These are phyloP conservation scores for Claviceps sp. DNA, from an alignment of 2,329 filamentous ascomycete species.

Conservation along the genomic window DNA sequence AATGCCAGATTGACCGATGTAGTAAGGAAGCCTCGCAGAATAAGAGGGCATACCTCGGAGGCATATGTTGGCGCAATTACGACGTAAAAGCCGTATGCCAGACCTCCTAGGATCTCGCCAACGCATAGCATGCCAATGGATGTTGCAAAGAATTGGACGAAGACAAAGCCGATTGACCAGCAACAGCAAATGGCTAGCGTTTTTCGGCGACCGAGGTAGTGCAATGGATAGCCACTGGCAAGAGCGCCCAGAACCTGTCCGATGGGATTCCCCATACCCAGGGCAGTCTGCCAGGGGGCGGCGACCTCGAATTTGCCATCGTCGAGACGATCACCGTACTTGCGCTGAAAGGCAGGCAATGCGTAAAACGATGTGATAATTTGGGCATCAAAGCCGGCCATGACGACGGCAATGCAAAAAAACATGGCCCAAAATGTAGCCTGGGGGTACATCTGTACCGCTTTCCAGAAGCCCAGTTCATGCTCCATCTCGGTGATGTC, in stretches of 20 bases:
- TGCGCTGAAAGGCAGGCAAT: constrained; percentile 18
- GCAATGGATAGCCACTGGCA: constrained; percentile 15
- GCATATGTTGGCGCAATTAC: constrained; percentile 46
- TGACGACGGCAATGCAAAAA: constrained; percentile 17
- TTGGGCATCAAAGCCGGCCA: constrained; percentile 21
- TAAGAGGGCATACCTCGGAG: constrained; percentile 46
- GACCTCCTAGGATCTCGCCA: constrained; percentile 46
- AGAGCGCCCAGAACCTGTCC: constrained; percentile 33
- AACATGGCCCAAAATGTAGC: constrained; percentile 18
- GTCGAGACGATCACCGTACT: constrained; percentile 16
- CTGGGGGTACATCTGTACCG: constrained; percentile 23
- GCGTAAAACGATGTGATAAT: constrained; percentile 27
- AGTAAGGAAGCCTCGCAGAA: constrained; percentile 43
- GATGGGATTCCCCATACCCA: constrained; percentile 30
- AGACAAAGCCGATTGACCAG: constrained; percentile 39
- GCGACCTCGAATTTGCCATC: constrained; percentile 27
- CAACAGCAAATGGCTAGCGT: constrained; percentile 31
- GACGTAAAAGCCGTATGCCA: constrained; percentile 48
- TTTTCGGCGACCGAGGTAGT: constrained; percentile 29
- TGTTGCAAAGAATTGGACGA: constrained; percentile 49
- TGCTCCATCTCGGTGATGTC: constrained; percentile 12
- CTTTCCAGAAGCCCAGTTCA: constrained; percentile 18
- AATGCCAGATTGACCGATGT: constrained; percentile 50
- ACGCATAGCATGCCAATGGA: constrained; percentile 42
- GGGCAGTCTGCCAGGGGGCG: constrained; percentile 34